Base-by-base conservation (phyloP, 1,284 basidiomycete species). In the Puccinia polysora region DNA sequence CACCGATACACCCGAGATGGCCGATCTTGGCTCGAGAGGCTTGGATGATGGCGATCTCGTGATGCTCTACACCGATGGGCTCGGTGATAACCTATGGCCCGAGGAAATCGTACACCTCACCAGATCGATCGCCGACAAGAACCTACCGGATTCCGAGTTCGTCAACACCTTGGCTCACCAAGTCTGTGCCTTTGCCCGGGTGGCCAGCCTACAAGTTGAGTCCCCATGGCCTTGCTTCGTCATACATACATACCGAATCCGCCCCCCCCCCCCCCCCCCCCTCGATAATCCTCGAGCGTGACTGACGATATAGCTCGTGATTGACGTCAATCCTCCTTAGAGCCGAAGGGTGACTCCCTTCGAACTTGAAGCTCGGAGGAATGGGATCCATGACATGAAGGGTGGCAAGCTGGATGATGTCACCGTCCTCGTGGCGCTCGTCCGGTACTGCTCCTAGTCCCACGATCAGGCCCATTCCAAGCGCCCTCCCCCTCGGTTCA, bases 341-440 rank as follows among this genome's bases (percentile, higher is more conserved):
- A 18, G 20, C 10, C 32, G 52, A 23, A 45, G 55, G n/a, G 32
- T 60, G 10, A 70, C 68, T 10, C 68, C 68, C 5, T 62, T 70
- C n/a, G 68, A 62, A 47, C 45, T 45, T 7, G 56, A 70, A 38
- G 68, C 68, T 38, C n/a, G 40, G 14, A 55, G 50, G 25, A 23
- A 70, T 53, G 45, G 36, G n/a, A 62, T 70, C 34, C 43, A 59
- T 53, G 68, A 70, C 34, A 49, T 62, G 68, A 70, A 30, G 18
- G 68, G 68, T 23, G 68, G 68, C 4, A 70, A 70, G 15, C 32
- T 52, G 15, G 68, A 70, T 43, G 68, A 70, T 59, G 53, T 70
- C 43, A 70, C 68, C 7, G 25, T 70, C 20, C 45, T 70, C 0
- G 58, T 50, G 4, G 43, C 56, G 2, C 47, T 70, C 15, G 55